Conservation (phyloP, 1,139 yeast species). For the Saccharomyces hybrid region DNA sequence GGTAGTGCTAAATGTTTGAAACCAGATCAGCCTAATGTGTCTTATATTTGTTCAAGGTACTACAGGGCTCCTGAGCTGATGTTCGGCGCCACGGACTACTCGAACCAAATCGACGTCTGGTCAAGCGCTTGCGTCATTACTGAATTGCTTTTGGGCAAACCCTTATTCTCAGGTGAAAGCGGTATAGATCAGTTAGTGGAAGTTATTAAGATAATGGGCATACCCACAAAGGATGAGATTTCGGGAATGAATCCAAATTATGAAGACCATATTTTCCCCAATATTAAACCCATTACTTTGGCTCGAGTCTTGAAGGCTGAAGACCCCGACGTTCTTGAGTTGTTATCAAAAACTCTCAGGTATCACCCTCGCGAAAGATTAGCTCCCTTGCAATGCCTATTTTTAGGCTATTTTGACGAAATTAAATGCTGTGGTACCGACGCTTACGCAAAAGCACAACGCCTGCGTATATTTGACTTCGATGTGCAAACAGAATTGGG, state of each 20-base stretch:
- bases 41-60: constrained; percentile 92
- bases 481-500: constrained; percentile 24
- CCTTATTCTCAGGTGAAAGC: constrained; percentile 93
- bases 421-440: constrained; percentile 21
- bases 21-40: constrained; percentile 87
- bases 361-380: constrained; percentile 31
- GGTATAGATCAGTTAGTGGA: constrained; percentile 97
- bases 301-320: constrained; percentile 65
- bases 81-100: constrained; percentile 84
- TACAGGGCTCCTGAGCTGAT: constrained; percentile 93
- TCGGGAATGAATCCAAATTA: constrained; percentile 94
- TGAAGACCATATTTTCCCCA: constrained; percentile 96
- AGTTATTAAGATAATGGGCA: constrained; percentile 90
- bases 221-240: constrained; percentile 90
- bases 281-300: constrained; percentile 88
- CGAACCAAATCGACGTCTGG: constrained; percentile 96
- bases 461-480: constrained; percentile 10
- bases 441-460: constrained; percentile 14
- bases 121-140: constrained; percentile 98
- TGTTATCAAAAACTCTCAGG: constrained; percentile 26
- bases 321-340: constrained; percentile 28
- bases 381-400: constrained; percentile 29
- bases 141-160: constrained; percentile 89
- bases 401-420: constrained; percentile 30
- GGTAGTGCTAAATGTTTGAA: constrained; percentile 93